These are phyloP conservation scores for Obba rivulosa DNA, from an alignment of 768 basidiomycete genomes.

Conservation along the genomic window DNA sequence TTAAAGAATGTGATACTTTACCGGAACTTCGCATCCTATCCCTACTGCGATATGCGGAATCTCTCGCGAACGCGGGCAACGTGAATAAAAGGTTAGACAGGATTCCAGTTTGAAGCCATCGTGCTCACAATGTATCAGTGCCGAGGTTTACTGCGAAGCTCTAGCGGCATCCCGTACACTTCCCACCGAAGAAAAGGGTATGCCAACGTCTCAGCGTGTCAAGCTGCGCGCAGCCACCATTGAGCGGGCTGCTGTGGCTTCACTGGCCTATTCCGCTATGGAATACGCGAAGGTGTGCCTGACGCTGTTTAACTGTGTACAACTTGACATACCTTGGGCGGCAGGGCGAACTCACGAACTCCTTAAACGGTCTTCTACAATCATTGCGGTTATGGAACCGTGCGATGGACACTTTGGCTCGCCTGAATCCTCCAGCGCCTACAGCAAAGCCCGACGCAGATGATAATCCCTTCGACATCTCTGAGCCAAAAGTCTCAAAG, in stretches of 20 bases:
- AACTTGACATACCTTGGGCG: neutral
- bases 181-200: slow-evolving; percentile 38
- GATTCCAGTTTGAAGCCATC: neutral
- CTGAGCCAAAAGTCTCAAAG: slow-evolving; percentile 20
- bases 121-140: slow-evolving; percentile 25
- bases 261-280: slow-evolving; percentile 62
- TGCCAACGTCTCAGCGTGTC: slow-evolving; percentile 53
- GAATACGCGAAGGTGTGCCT: slow-evolving; percentile 57
- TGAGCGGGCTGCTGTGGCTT: slow-evolving; percentile 69
- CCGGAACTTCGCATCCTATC: slow-evolving; percentile 50
- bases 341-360: slow-evolving; percentile 57
- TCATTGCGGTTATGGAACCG: slow-evolving; percentile 78
- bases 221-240: slow-evolving; percentile 51
- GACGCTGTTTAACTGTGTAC: neutral
- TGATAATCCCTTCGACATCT: slow-evolving; percentile 58
- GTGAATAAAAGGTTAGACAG: slow-evolving; percentile 48
- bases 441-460: slow-evolving; percentile 22
- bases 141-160: slow-evolving; percentile 58
- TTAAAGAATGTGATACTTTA: slow-evolving; percentile 41
- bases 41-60: slow-evolving; percentile 62
- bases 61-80: slow-evolving; percentile 56
- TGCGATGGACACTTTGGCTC: slow-evolving; percentile 61
- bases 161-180: slow-evolving; percentile 38
- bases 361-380: slow-evolving; percentile 57
- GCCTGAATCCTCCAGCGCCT: slow-evolving; percentile 40